phyloP scores from a whole-genome alignment of 2,329 filamentous ascomycete species.

The Penicillium paneum region DNA sequence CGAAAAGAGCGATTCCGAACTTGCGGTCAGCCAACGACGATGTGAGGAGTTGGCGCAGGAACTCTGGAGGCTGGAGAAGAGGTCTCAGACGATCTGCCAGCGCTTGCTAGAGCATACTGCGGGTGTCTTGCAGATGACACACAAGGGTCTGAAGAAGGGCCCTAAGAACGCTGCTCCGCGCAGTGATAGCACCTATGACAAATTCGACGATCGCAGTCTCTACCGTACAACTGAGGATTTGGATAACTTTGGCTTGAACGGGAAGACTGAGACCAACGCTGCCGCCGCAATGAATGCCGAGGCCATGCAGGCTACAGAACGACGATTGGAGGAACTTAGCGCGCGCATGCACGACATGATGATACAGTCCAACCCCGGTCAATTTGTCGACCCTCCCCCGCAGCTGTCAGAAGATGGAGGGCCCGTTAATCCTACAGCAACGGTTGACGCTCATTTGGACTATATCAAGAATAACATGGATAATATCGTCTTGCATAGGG shows the following conservation, averaged over 20 bases:
- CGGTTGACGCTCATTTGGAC: constrained; percentile 59
- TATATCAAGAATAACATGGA: constrained; percentile 67
- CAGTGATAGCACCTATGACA: constrained; percentile 71
- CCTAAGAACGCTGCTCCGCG: constrained; percentile 57
- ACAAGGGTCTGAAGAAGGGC: constrained; percentile 67
- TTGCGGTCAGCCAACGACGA: constrained; percentile 69
- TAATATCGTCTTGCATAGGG: constrained; percentile 54
- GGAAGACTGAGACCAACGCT: constrained; percentile 19
- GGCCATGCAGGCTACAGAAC: constrained; percentile 60
- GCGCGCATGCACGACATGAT: constrained; percentile 64
- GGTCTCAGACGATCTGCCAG: constrained; percentile 69
- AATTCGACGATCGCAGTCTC: constrained; percentile 74
- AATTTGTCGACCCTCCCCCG: constrained; percentile 39
- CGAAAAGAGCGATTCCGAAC: constrained; percentile 67
- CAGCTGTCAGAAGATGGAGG: constrained; percentile 28
- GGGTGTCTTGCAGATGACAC: constrained; percentile 84
- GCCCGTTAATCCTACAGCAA: constrained; percentile 28
- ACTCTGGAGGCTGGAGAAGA: constrained; percentile 73
- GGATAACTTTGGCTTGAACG: constrained; percentile 46
- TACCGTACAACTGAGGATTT: constrained; percentile 67
- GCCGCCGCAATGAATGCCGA: constrained; percentile 31
- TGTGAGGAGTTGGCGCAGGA: constrained; percentile 83
- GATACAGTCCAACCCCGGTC: constrained; percentile 43
- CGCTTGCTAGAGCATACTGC: constrained; percentile 85
- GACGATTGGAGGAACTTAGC: constrained; percentile 66